Evolutionary conservation across 2,329 filamentous ascomycete species (phyloP).

Genomic region (Nannizzia gypsea): DNA sequence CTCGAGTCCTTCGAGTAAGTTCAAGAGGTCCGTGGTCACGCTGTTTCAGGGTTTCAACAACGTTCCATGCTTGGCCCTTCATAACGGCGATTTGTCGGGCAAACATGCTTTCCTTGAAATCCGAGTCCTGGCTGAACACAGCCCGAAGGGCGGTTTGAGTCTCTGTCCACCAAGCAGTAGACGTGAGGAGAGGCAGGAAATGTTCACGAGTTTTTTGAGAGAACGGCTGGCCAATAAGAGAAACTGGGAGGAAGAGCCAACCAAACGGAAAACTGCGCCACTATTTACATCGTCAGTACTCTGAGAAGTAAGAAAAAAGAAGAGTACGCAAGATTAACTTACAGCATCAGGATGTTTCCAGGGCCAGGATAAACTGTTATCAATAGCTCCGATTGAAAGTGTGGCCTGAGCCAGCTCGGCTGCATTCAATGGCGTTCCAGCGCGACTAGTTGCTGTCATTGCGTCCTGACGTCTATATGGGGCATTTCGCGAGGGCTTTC

Average conservation of each 20-base stretch:
- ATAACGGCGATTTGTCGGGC: constrained; percentile 96
- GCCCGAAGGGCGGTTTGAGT: constrained; percentile 76
- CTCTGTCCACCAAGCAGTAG: constrained; percentile 92
- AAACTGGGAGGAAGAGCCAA: constrained; percentile 94
- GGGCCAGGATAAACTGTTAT: constrained; percentile 96
- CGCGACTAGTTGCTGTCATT: constrained; percentile 61
- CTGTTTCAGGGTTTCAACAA: constrained; percentile 91
- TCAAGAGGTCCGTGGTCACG: constrained; percentile 86
- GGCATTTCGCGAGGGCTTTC: constrained; percentile 21
- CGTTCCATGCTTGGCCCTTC: constrained; percentile 99
- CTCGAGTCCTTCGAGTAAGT: constrained; percentile 75
- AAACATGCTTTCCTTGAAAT: constrained; percentile 99
- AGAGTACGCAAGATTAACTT: constrained; percentile 21
- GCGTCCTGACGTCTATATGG: constrained; percentile 70
- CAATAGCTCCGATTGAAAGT: constrained; percentile 80
- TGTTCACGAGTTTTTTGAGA: constrained; percentile 87
- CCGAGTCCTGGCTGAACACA: constrained; percentile 81
- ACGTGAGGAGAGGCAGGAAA: constrained; percentile 90
- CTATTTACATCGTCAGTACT: constrained; percentile 27
- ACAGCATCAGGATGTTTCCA: constrained; percentile 96
- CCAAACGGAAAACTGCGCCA: constrained; percentile 90
- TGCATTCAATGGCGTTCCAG: constrained; percentile 40
- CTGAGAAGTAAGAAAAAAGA: constrained; percentile 24
- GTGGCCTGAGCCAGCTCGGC: constrained; percentile 40
- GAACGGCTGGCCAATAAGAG: constrained; percentile 89